Percentiles rank a stretch among this genome's conserved stretches.
phyloP scores from a whole-genome alignment of 2,329 filamentous ascomycete species.

The Escovopsis sp. region DNA sequence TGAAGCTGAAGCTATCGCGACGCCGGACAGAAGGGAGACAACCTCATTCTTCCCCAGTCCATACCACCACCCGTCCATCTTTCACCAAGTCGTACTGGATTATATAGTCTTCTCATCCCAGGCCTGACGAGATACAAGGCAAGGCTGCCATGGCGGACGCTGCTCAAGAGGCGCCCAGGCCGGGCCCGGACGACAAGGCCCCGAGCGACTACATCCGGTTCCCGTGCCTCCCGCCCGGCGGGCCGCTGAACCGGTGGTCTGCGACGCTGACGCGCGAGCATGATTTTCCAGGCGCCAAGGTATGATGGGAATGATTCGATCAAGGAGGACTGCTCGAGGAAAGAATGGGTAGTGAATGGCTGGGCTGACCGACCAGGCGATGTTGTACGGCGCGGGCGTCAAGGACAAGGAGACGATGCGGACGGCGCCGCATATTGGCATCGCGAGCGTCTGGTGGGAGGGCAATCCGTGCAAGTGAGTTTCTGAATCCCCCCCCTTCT shows the following conservation, averaged over 20 bases:
- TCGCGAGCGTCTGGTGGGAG: slow-evolving; percentile 94
- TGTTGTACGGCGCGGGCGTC: slow-evolving; percentile 89
- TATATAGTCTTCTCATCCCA: too few species aligned
- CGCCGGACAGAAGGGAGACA: too few species aligned
- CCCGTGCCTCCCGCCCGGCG: slow-evolving; percentile 34
- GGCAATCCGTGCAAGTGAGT: slow-evolving; percentile 89
- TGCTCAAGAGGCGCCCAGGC: slow-evolving; percentile 1
- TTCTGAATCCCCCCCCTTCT: not conserved
- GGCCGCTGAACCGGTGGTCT: slow-evolving; percentile 69
- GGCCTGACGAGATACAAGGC: too few species aligned
- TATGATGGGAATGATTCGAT: slow-evolving; percentile 18
- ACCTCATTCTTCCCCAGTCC: too few species aligned
- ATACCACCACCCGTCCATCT: too few species aligned
- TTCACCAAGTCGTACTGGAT: too few species aligned
- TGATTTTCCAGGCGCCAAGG: slow-evolving; percentile 86
- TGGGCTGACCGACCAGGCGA: slow-evolving; percentile 42
- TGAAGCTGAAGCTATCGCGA: too few species aligned
- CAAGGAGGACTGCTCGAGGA: not conserved
- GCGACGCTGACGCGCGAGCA: slow-evolving; percentile 67
- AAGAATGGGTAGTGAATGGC: not conserved
- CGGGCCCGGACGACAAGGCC: slow-evolving; percentile 27
- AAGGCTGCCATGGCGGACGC: slow-evolving; percentile 9
- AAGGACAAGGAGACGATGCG: slow-evolving; percentile 76
- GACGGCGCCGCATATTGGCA: slow-evolving; percentile 76
- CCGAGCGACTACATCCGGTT: slow-evolving; percentile 40